Evolutionary conservation across 2,329 filamentous ascomycete genomes (phyloP).

Genomic region (Colletotrichum sp.): DNA sequence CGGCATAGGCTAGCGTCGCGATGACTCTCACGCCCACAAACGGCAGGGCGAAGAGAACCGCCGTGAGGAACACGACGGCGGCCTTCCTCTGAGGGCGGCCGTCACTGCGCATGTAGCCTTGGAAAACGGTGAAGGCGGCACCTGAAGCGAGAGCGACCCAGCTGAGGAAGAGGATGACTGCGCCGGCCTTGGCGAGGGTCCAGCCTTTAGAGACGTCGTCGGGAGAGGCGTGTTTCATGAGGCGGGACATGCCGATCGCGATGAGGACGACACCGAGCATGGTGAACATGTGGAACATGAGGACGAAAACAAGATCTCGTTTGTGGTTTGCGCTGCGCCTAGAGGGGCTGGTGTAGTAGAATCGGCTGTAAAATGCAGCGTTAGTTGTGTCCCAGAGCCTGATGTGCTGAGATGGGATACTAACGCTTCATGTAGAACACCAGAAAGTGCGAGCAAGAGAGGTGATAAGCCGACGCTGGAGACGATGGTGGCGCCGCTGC

Average conservation of each 20-base stretch:
- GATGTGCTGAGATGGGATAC: not conserved
- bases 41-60: not conserved
- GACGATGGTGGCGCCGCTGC: not conserved
- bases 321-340: not conserved
- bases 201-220: not conserved
- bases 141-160: not conserved
- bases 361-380: not conserved
- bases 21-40: not conserved
- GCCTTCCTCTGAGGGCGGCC: not conserved
- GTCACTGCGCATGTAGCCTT: not conserved
- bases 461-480: not conserved
- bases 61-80: not conserved
- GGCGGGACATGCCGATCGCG: not conserved
- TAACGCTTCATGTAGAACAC: not conserved
- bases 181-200: not conserved
- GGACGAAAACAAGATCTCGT: not conserved
- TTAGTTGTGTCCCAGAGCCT: not conserved
- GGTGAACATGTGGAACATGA: not conserved
- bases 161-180: not conserved
- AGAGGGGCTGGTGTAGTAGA: not conserved
- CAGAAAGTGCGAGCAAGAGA: not conserved
- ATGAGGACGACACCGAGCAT: not conserved
- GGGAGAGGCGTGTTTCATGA: not conserved
- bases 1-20: not conserved
- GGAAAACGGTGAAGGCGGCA: not conserved